These are phyloP conservation scores for Aspergillus sp. DNA, from an alignment of 2,329 filamentous ascomycete genomes.

Conservation along the genomic window DNA sequence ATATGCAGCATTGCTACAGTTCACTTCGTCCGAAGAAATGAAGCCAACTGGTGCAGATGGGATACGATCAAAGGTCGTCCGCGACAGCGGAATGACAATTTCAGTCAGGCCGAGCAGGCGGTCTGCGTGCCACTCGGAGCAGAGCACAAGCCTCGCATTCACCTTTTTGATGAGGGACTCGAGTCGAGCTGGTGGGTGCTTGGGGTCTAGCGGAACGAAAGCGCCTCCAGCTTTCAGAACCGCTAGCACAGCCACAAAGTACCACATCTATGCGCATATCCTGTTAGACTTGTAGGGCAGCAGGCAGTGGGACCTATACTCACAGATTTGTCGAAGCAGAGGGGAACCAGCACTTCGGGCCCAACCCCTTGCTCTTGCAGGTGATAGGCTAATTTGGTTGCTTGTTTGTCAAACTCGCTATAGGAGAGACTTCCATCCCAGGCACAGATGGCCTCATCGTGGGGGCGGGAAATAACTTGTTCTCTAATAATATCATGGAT, in stretches of 20 bases:
- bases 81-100: constrained; percentile 29
- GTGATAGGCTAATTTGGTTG: constrained; percentile 37
- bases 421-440: constrained; percentile 44
- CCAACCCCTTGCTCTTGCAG: constrained; percentile 42
- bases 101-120: constrained; percentile 24
- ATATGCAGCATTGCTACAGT: constrained; percentile 45
- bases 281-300: background rate
- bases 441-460: constrained; percentile 35
- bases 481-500: constrained; percentile 39
- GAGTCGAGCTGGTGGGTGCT: constrained; percentile 38
- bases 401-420: constrained; percentile 36
- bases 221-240: constrained; percentile 44
- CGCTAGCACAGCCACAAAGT: constrained; percentile 40
- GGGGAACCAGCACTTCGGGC: constrained; percentile 35
- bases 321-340: constrained; percentile 46
- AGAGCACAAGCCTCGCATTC: constrained; percentile 33
- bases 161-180: constrained; percentile 34
- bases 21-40: constrained; percentile 25
- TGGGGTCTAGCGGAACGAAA: constrained; percentile 44
- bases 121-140: constrained; percentile 27
- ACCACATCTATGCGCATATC: constrained; percentile 36
- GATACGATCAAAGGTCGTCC: constrained; percentile 24
- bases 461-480: constrained; percentile 34
- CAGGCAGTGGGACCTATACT: constrained; percentile 11
- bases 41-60: constrained; percentile 14